Evolutionary conservation across 2,329 filamentous ascomycete genomes (phyloP).

Genomic region (Beauveria asiatica): DNA sequence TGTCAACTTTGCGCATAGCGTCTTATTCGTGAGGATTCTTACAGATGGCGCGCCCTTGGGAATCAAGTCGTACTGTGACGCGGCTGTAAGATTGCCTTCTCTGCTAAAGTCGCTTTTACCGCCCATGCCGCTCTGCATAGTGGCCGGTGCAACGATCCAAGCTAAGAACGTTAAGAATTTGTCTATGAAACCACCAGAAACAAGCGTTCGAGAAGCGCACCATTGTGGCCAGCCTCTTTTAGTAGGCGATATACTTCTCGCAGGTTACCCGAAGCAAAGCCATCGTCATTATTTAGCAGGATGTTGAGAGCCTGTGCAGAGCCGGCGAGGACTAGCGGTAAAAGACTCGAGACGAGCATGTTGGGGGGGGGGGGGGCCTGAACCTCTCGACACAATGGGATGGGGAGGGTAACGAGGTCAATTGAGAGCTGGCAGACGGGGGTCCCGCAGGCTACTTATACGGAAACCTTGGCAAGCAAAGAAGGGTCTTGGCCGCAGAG

Average conservation of each 20-base stretch:
- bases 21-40: not conserved
- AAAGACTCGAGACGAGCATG: not conserved
- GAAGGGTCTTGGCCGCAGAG: too few relatives aligned
- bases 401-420: not conserved
- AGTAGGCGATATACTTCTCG: constrained; percentile 22
- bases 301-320: constrained; percentile 21
- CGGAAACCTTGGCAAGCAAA: not conserved
- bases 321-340: not conserved
- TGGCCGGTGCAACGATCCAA: constrained; percentile 23
- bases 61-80: constrained; percentile 21
- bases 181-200: too few relatives aligned
- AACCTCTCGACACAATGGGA: not conserved
- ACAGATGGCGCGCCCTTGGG: constrained; percentile 22
- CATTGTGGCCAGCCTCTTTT: constrained; percentile 21
- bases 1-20: not conserved
- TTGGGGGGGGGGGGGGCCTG: too few relatives aligned
- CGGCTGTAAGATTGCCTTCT: constrained; percentile 20
- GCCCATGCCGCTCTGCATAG: constrained; percentile 23
- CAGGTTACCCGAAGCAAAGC: constrained; percentile 23
- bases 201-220: constrained; percentile 6
- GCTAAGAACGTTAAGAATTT: constrained; percentile 10
- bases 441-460: not conserved
- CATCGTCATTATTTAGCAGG: constrained; percentile 23
- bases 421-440: not conserved
- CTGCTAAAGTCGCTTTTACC: constrained; percentile 21